Conservation (phyloP, 441 rosid genomes). For the Breynia disticha region DNA sequence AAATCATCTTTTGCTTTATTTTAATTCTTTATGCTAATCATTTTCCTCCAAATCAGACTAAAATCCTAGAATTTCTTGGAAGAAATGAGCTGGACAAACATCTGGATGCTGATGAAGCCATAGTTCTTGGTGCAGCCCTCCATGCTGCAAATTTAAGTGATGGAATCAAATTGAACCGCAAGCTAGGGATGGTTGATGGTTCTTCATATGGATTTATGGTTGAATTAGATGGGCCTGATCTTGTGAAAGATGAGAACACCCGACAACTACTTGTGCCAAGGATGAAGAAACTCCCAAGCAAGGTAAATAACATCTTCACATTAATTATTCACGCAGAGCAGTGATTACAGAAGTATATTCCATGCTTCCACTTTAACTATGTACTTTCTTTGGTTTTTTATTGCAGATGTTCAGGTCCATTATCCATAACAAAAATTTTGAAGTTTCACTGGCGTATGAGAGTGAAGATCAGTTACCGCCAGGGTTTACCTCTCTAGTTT, state of each 20-base stretch:
- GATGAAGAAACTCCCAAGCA: conserved; percentile 93
- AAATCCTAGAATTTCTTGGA: conserved; percentile 82
- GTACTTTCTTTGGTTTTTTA: conserved; percentile 16
- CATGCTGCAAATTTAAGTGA: conserved; percentile 97
- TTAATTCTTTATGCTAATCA: no score
- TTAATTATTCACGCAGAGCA: background rate
- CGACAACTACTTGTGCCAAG: conserved; percentile 72
- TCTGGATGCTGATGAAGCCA: conserved; percentile 98
- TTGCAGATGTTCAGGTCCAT: conserved; percentile 86
- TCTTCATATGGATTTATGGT: conserved; percentile 70
- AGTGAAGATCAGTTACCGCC: conserved; percentile 68
- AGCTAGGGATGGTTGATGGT: conserved; percentile 91
- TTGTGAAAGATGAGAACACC: conserved; percentile 53
- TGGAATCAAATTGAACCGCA: conserved; percentile 90
- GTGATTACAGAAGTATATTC: background rate
- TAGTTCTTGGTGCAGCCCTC: conserved; percentile 80
- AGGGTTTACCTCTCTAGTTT: conserved; percentile 47
- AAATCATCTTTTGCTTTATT: no score
- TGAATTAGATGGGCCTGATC: conserved; percentile 71
- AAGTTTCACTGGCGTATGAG: conserved; percentile 77
- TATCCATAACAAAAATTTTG: conserved; percentile 75
- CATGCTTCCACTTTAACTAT: conserved; percentile 4
- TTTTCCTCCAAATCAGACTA: conserved; percentile 40
- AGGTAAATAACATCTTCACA: conserved; percentile 35
- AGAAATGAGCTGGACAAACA: conserved; percentile 87